These are phyloP conservation scores for Cordyceps pruinosa DNA, from an alignment of 2,329 filamentous ascomycete species.

Conservation along the genomic window DNA sequence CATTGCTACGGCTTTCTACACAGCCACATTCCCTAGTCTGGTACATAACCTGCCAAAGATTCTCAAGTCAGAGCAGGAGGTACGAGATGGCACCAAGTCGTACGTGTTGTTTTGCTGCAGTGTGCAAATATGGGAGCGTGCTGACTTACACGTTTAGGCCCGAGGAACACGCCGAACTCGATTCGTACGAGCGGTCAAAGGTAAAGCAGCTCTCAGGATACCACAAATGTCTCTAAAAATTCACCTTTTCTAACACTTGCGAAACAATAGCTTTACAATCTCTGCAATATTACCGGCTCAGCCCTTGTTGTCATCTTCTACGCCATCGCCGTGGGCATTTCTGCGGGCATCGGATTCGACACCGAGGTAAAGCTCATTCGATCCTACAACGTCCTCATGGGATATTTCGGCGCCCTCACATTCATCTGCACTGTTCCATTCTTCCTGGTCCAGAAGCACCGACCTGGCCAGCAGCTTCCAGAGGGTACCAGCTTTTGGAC, in stretches of 20 bases:
- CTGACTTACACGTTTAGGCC: constrained; percentile 4
- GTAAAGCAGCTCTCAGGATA: neutral
- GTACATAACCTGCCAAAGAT: constrained; percentile 17
- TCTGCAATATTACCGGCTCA: constrained; percentile 18
- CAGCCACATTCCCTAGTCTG: constrained; percentile 16
- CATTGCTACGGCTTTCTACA: constrained; percentile 17
- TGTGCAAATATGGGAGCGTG: neutral
- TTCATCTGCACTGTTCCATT: constrained; percentile 17
- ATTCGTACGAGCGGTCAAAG: constrained; percentile 17
- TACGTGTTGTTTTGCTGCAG: neutral
- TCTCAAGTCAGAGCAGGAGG: constrained; percentile 16
- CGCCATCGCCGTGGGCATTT: constrained; percentile 17
- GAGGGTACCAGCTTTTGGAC: constrained; percentile 15
- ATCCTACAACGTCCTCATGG: constrained; percentile 17
- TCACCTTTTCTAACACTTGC: neutral
- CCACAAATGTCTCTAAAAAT: neutral
- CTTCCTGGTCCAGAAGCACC: constrained; percentile 19
- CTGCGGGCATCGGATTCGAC: constrained; percentile 15
- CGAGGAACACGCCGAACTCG: constrained; percentile 16
- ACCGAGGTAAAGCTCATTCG: constrained; percentile 12
- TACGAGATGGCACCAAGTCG: constrained; percentile 14
- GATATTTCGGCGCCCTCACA: constrained; percentile 18
- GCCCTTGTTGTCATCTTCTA: constrained; percentile 16
- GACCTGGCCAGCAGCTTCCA: constrained; percentile 18
- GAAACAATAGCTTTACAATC: constrained; percentile 15